Evolutionary conservation across 768 basidiomycete genomes (phyloP), one percentile per base, ranked within the genome.

Genomic region (Pisolithus tinctorius): DNA sequence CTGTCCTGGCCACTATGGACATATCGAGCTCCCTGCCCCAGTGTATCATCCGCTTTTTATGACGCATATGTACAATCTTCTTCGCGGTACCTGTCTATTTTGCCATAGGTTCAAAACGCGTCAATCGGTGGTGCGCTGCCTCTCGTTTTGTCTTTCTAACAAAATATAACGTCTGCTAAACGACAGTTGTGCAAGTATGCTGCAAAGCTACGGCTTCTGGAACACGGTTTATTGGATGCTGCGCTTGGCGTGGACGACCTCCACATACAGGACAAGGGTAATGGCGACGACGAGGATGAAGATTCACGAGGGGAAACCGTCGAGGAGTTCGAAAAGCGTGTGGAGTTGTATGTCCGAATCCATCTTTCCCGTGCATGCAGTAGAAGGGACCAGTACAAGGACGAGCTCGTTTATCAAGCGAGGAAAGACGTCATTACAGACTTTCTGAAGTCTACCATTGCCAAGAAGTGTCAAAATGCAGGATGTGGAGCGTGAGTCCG

Each of bases 31-130:
- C 6, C 93, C 95, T 17, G 81, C 88, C 16, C 94, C 96, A 13
- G 91, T 98, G 2, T 98, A 89, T 64, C 95, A 99, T 63, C 96
- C 96, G 0, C 72, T 99, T 37, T 99, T 98, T 70, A 92, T 98
- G 83, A 75, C 78, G 30, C 90, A 94, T 61, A 84, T 88, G 75
- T 94, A 84, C 65, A 86, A 86, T 56, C 72, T 98, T 43, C 73
- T 99, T 20, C 83, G 94, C 51, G 86, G 86, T 36, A 83, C 83
- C 13, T 99, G 96, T 72, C 71, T 95, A 66, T 98, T 88, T 71
- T 99, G 96, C 69, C 96, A 99, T 68, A 78, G 75, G 56, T 96
- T 97, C 71, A 93, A 93, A 71, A 69, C 86, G 61, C 78, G 78
- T 57, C 78, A 84, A 63, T 75, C 81, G n/a, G 74, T 80, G 70